These are phyloP conservation scores for Bipolaris sorokiniana DNA, from an alignment of 2,329 filamentous ascomycete species.

Conservation along the genomic window DNA sequence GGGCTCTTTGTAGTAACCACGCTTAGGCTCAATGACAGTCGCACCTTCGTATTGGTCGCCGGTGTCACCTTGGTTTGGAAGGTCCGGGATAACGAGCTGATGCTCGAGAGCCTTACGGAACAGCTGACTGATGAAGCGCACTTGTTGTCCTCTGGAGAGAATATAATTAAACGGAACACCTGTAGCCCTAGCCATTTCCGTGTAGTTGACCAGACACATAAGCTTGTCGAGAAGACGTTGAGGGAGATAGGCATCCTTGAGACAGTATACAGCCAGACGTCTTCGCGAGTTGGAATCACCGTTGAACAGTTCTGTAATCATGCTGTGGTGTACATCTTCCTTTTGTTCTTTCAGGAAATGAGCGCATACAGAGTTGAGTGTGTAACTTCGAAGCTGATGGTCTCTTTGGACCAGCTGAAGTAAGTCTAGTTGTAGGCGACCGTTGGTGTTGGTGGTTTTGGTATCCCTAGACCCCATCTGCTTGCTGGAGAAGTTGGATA, in stretches of 20 bases:
- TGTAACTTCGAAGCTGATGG: conserved; percentile 94
- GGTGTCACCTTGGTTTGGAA: conserved; percentile 66
- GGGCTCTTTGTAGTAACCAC: conserved; percentile 93
- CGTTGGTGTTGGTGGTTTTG: conserved; percentile 93
- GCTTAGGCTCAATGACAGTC: conserved; percentile 93
- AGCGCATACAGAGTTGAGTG: conserved; percentile 92
- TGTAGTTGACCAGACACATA: conserved; percentile 98
- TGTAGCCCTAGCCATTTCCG: conserved; percentile 99
- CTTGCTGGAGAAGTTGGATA: conserved; percentile 92
- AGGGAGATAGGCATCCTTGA: conserved; percentile 96
- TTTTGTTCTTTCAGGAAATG: conserved; percentile 97
- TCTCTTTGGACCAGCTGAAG: conserved; percentile 95
- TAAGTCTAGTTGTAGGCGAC: conserved; percentile 88
- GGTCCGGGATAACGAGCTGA: conserved; percentile 90
- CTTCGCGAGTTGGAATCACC: conserved; percentile 91
- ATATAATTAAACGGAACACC: conserved; percentile 97
- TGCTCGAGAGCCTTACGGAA: conserved; percentile 95
- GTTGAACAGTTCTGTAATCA: conserved; percentile 98
- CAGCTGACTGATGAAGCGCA: conserved; percentile 96
- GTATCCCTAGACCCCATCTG: conserved; percentile 97
- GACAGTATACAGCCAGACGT: conserved; percentile 89
- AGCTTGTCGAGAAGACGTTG: conserved; percentile 96
- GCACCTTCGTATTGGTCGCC: conserved; percentile 97
- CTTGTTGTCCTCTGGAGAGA: conserved; percentile 88
- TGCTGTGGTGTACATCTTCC: conserved; percentile 97